These are phyloP conservation scores for Thymus mandschuricus DNA, from an alignment of 257 asterid species.

Conservation along the genomic window DNA sequence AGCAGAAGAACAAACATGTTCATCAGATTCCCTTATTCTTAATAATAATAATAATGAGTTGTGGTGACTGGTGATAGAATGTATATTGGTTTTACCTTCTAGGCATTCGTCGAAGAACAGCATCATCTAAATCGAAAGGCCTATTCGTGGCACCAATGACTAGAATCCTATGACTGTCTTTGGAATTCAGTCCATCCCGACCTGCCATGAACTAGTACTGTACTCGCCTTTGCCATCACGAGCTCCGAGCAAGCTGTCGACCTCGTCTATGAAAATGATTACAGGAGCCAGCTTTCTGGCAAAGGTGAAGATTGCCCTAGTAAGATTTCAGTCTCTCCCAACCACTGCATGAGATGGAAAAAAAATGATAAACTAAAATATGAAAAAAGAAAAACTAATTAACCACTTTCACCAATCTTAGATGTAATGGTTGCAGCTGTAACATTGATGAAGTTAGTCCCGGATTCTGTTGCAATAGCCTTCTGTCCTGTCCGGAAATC, in stretches of 20 bases:
- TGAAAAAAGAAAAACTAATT: no score
- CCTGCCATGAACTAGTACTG: slow-evolving; percentile 50
- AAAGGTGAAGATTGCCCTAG: slow-evolving; percentile 1
- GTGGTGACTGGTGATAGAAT: no score
- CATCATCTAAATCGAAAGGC: slow-evolving; percentile 79
- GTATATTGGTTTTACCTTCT: not conserved
- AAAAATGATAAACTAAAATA: slow-evolving; percentile 24
- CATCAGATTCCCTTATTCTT: no score
- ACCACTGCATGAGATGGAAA: not conserved
- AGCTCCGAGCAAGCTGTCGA: slow-evolving; percentile 76
- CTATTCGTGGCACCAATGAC: slow-evolving; percentile 81
- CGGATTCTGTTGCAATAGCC: no score
- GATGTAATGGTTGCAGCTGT: slow-evolving; percentile 63
- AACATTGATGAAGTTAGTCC: no score
- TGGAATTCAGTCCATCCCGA: slow-evolving; percentile 54
- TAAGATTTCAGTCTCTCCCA: not conserved
- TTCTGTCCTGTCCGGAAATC: slow-evolving; percentile 71
- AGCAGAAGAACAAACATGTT: not conserved
- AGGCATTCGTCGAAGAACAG: slow-evolving; percentile 80
- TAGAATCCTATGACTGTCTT: slow-evolving; percentile 67
- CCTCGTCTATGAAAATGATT: not conserved
- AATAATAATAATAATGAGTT: no score
- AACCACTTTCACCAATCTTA: slow-evolving; percentile 60
- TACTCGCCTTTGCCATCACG: slow-evolving; percentile 67
- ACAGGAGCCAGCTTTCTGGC: not conserved